Base-by-base conservation (phyloP, 805 yeast species). In the Nakazawaea anatomiae region DNA sequence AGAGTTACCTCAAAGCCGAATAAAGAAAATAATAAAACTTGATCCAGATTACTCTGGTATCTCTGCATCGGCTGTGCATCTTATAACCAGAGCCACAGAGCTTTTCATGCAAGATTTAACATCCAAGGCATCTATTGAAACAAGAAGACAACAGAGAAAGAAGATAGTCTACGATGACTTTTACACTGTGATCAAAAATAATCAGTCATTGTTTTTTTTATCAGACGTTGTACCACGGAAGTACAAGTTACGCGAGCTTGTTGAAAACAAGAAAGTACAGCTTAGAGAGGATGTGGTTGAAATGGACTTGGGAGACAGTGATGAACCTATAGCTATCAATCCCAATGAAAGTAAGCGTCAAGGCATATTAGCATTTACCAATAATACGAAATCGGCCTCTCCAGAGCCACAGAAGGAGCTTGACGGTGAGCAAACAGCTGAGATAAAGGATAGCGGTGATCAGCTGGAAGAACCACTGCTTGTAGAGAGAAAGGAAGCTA, bases 1-100 rank as follows among this genome's bases (percentile, higher is more conserved):
- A 9, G 47, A 42, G 7, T 64, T 87, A 29, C 96, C 94, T 5
- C 67, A 86, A 40, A 72, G 88, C 2, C 79, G 87, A 55, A 80
- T 87, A 56, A 85, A 85, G 60, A 76, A 83, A 57, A 83, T 87
- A 49, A 76, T 87, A 62, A 86, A 85, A 59, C 75, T 84, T 62
- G 95, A 87, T 62, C 88, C 89, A 12, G 90, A 83, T 39, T 85
- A 84, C 57, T 72, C 87, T 6, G 89, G 88, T 2, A 74, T 85
- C n/a, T 38, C 47, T 12, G 44, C 46, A n/a, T 29, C 53, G 5
- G 50, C 47, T 28, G 46, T 46, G 5, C 53, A 51, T 12, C 38
- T 51, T 12, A 34, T 51, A 11, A 51, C 50, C 7, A 51, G 34
- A 39, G 90, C 94, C 7, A 81, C 92, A 0, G 94, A 87, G 59